These are phyloP conservation scores for Fusarium vanettenii DNA, from an alignment of 2,329 filamentous ascomycete genomes.

Conservation along the genomic window DNA sequence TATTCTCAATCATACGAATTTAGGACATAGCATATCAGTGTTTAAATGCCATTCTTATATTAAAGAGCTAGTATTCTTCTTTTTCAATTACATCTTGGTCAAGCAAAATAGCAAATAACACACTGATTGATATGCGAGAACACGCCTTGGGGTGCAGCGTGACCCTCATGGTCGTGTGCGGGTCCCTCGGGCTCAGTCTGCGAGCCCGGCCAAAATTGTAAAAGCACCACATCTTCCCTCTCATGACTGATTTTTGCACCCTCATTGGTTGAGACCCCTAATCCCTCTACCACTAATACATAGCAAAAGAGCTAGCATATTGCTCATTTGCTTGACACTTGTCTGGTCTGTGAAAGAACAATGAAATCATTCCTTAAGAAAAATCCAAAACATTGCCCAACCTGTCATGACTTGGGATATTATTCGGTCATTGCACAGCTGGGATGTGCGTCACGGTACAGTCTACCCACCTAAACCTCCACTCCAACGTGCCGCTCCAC, in stretches of 20 bases:
- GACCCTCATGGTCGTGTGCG: no score
- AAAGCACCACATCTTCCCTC: no score
- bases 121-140: no score
- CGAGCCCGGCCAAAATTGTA: no score
- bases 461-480: background rate
- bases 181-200: no score
- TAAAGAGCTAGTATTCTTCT: background rate
- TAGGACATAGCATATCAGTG: background rate
- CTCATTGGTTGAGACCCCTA: no score
- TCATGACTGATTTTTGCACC: no score
- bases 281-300: no score
- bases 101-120: no score
- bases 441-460: background rate
- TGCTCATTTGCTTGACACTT: background rate
- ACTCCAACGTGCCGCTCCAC: background rate
- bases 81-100: no score
- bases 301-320: no score
- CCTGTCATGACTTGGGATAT: fast-evolving
- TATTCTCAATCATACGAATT: background rate
- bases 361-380: background rate
- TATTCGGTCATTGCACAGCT: background rate
- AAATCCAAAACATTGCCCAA: background rate
- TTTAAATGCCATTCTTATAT: background rate
- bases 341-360: background rate
- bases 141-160: no score